Base-by-base conservation (phyloP, 345 rosid species). In the Linum lewisii region DNA sequence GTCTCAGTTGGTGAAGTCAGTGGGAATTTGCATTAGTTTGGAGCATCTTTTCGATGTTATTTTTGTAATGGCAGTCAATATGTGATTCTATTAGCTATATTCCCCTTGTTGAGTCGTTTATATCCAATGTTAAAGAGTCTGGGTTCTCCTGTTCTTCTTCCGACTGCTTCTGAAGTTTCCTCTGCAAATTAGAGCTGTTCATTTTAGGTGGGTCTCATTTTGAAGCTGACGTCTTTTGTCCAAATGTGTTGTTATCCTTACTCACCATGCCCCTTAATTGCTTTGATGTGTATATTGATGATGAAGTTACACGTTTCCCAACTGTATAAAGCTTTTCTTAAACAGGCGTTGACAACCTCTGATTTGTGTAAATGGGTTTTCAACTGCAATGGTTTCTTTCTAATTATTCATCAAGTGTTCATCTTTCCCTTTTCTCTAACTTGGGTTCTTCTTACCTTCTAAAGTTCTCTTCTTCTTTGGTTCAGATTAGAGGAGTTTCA, bases 1-100 rank as follows among this genome's bases (percentile, higher is more conserved):
- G 47, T 42, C 47, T 42, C 47, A 42, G 47, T 42, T 42, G 47
- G 47, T 42, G 47, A 42, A 42, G 47, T 42, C 47, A 42, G 47
- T 42, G 47, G 18, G 47, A 42, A 42, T 42, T n/a, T 16, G 15
- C 47, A 16, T 42, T 42, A 13, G 47, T 42, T 42, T 4, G 47
- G 15, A 42, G 16, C 13, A 42, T 42, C 15, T 42, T 42, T 42
- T 42, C 47, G 18, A 42, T 42, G 47, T 11, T 42, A 42, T 42
- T 42, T 42, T 42, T 11, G 16, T 42, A 11, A 42, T 42, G 47
- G 47, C 15, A 42, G 47, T 42, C 47, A 42, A 42, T 42, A 16
- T 42, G 16, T 42, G 47, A 42, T 42, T n/a, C n/a, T n/a, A n/a
- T n/a, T n/a, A n/a, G 47, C 47, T 42, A 11, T 42, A 11, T 42